Evolutionary conservation across 2,329 filamentous ascomycete genomes (phyloP), one percentile per base, ranked within the genome.

Genomic region (Curvularia sp.): DNA sequence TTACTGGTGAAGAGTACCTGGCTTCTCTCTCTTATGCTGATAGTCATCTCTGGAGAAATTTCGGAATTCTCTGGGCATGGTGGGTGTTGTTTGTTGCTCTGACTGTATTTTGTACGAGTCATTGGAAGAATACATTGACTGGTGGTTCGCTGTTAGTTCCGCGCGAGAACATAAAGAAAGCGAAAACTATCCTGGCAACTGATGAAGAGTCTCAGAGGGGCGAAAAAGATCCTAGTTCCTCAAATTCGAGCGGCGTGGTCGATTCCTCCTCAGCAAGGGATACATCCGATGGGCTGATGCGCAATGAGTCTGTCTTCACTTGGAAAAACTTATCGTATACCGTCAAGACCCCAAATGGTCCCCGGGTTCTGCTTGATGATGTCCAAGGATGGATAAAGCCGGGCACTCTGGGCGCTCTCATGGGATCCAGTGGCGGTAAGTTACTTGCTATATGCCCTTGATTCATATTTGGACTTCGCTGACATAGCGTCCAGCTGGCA

Each of bases 221-320:
- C 7, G 63, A 64, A 53, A 64, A 68, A 49, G 50, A 43, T 30
- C 32, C 46, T 19, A 27, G 49, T 9, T 49, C 46, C 30, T 36
- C 30, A 49, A 8, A 36, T 38, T 36, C 46, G 30, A 49, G 46
- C n/a, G 42, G 42, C 7, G 42, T 46, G 3, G 0, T 46, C 25
- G 27, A 3, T 46, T 46, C 42, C n/a, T 30, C 42, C 23, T n/a
- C n/a, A n/a, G 42, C 27, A n/a, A 46, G n/a, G 3, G 48, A 45
- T 0, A 49, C 50, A 5, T 30, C 79, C 73, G 81, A 38, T 36
- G 30, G 32, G 7, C 79, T 90, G 1, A 74, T 87, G 18, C 83
- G 82, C 21, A 90, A 90, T 71, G 88, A 84, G 0, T 87, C 85
- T 0, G 80, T 89, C 0, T 90, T 96, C 54, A 93, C 90, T 1